A percentile compares a stretch with the other conserved stretches of the same genome.
Evolutionary conservation across 257 asterid species (phyloP).

Genomic region (Nicotiana undulata): DNA sequence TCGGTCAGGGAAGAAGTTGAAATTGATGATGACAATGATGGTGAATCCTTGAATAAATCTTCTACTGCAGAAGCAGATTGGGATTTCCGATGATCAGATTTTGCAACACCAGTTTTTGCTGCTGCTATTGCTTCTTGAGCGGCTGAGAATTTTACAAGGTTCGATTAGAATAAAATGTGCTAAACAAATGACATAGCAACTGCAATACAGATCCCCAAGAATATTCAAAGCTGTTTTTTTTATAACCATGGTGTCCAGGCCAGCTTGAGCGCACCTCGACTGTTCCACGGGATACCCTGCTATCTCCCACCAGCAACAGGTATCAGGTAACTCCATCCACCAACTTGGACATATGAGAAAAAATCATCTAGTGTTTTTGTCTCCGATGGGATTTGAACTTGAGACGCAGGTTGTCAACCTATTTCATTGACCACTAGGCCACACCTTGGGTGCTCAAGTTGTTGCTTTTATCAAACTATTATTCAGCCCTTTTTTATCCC

Average conservation of each 20-base stretch:
- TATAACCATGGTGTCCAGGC: too few species aligned
- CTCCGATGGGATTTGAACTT: too few species aligned
- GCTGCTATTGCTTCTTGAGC: constrained; percentile 47
- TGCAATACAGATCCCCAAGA: not conserved
- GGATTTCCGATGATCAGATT: constrained; percentile 35
- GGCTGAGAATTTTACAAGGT: constrained; percentile 41
- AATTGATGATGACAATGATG: constrained; percentile 26
- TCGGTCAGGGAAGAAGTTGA: constrained; percentile 34
- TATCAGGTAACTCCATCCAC: too few species aligned
- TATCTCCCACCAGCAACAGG: too few species aligned
- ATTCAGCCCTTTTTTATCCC: not conserved
- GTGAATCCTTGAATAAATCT: constrained; percentile 67
- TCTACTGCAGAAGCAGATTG: constrained; percentile 60
- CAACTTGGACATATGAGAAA: too few species aligned
- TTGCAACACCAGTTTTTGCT: constrained; percentile 32
- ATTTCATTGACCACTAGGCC: too few species aligned
- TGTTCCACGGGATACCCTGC: too few species aligned
- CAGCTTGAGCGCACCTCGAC: too few species aligned
- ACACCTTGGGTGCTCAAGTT: too few species aligned
- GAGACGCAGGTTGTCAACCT: too few species aligned
- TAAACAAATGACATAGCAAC: not conserved
- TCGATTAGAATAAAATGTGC: not conserved
- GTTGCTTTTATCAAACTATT: not conserved
- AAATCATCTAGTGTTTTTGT: too few species aligned
- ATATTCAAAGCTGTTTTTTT: not conserved